Evolutionary conservation across 1,139 yeast species (phyloP), one percentile per base, ranked within the genome.

Genomic region (Scheffersomyces lignicola): DNA sequence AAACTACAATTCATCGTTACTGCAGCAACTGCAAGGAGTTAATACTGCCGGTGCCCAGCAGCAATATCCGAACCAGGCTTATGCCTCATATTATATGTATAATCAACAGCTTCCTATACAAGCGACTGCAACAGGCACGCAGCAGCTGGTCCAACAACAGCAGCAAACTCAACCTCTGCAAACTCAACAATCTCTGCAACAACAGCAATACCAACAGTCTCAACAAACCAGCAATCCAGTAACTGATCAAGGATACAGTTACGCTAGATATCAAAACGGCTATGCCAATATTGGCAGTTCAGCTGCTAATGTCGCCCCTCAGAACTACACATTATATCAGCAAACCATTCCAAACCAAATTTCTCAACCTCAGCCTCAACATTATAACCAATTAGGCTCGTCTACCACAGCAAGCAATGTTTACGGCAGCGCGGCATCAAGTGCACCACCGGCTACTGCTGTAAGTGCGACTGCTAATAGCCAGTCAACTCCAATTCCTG

Each of bases 31-130:
- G 29, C 20, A 12, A 16, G 25, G 25, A 18, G 29, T 11, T 24
- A 5, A 7, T 6, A 32, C 37, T 29, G 29, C 39, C 24, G 32
- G 39, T 7, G 11, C 24, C 12, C 48, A 33, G 29, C 35, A 34
- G 29, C 45, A 42, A 20, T 38, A 24, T 26, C 48, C 43, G 5
- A 46, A 47, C 35, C 52, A 44, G 30, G 43, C 49, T 14, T 51
- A 52, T 35, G 47, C 50, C 14, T 50, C 56, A 10, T 52, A 52
- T 33, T 52, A 52, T 33, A 43, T 48, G 50, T 51, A 49, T 34
- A 54, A 54, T 34, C 29, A 37, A 31, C 18, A 32, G 25, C 38
- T 20, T 8, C 32, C 29, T n/a, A 34, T 17, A 15, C 31, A 26
- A 22, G 18, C 43, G 37, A 24, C 32, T 38, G 33, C 25, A 43